These are phyloP conservation scores for Leccinum rimulosum DNA, from an alignment of 768 basidiomycete genomes.

Conservation along the genomic window DNA sequence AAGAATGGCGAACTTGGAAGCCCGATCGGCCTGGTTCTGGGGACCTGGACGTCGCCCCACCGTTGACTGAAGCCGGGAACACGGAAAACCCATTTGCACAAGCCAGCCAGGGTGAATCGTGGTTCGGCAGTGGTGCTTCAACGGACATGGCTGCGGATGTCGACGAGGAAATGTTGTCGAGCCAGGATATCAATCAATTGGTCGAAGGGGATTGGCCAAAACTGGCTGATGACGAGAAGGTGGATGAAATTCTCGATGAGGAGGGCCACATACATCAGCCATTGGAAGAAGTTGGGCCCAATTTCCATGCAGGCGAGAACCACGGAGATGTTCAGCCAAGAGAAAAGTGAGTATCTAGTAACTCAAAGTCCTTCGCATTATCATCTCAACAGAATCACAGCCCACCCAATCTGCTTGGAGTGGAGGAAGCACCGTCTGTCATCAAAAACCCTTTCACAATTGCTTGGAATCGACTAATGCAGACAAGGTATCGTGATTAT, in stretches of 20 bases:
- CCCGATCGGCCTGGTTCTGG: constrained; percentile 28
- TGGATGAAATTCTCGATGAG: constrained; percentile 15
- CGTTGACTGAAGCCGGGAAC: constrained; percentile 17
- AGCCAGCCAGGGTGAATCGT: constrained; percentile 16
- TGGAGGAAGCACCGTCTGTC: not conserved
- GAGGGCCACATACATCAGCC: constrained; percentile 1
- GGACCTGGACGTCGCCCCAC: constrained; percentile 12
- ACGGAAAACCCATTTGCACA: constrained; percentile 26
- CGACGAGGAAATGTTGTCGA: constrained; percentile 31
- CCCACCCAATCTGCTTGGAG: not conserved
- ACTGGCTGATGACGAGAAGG: constrained; percentile 2
- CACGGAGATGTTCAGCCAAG: not conserved
- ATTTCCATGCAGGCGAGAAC: not conserved
- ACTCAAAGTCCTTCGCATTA: not conserved
- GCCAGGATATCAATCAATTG: constrained; percentile 34
- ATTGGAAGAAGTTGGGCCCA: not conserved
- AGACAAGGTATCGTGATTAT: constrained; percentile 11
- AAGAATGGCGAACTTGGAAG: constrained; percentile 55
- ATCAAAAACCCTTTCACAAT: constrained; percentile 19
- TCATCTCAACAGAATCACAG: not conserved
- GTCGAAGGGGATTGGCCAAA: constrained; percentile 24
- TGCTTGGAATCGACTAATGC: constrained; percentile 21
- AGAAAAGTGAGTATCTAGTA: constrained; percentile 1
- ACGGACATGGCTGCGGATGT: constrained; percentile 27
- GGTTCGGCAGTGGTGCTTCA: not conserved